A percentile compares a stretch with the other conserved stretches of the same genome.
Evolutionary conservation across 2,329 filamentous ascomycete genomes (phyloP).

Genomic region (Beauveria bassiana): DNA sequence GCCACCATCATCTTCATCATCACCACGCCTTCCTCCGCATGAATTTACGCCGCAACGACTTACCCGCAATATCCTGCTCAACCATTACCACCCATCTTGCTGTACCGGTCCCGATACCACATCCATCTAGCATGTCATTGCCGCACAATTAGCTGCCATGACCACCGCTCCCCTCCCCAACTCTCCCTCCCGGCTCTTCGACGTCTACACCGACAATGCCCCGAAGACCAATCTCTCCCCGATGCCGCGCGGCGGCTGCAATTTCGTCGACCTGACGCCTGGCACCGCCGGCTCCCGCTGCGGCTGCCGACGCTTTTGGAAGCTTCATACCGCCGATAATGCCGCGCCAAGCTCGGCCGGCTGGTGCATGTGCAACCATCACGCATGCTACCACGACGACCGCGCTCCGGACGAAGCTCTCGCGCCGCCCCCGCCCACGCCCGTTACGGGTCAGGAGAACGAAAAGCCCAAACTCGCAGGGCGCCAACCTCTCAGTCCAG

Average conservation of each 20-base stretch:
- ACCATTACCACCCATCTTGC: background rate
- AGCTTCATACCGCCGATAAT: constrained; percentile 29
- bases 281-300: constrained; percentile 46
- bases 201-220: constrained; percentile 44
- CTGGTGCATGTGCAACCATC: constrained; percentile 57
- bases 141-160: constrained; percentile 42
- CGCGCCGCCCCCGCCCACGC: constrained; percentile 15
- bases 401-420: constrained; percentile 17
- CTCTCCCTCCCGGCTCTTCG: constrained; percentile 41
- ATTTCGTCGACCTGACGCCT: constrained; percentile 47
- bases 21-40: background rate
- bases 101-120: background rate
- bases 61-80: background rate
- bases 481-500: constrained; percentile 45
- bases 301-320: constrained; percentile 56
- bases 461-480: constrained; percentile 36
- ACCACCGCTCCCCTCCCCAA: constrained; percentile 37
- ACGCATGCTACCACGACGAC: constrained; percentile 55
- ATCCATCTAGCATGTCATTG: constrained; percentile 8
- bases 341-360: constrained; percentile 34
- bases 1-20: background rate
- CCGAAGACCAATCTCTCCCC: constrained; percentile 19
- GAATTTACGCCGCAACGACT: background rate
- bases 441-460: constrained; percentile 41
- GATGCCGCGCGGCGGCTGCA: constrained; percentile 48